Percentiles rank a stretch among this genome's conserved stretches.
These are phyloP conservation scores for Lasiosphaeria ovina DNA, from an alignment of 495 filamentous ascomycete species.

Conservation along the genomic window DNA sequence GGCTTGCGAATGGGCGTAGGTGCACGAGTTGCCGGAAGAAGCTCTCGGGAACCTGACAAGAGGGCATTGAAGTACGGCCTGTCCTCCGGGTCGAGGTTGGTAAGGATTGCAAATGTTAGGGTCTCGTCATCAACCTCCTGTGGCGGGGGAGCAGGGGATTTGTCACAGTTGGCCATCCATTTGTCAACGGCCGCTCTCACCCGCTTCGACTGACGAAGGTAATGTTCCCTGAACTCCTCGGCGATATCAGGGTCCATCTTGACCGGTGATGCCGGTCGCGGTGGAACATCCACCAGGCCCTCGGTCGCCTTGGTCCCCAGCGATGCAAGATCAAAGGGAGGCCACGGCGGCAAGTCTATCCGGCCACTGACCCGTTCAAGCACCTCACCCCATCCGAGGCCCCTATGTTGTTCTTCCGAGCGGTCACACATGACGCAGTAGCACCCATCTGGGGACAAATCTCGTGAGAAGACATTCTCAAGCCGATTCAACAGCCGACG, in stretches of 20 bases:
- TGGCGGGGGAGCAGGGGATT: conserved; percentile 66
- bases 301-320: conserved; percentile 56
- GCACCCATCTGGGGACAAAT: conserved; percentile 81
- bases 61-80: conserved; percentile 75
- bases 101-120: conserved; percentile 86
- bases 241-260: conserved; percentile 90
- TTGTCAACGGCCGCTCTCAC: conserved; percentile 78
- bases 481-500: conserved; percentile 87
- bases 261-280: conserved; percentile 60
- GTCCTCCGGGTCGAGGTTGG: conserved; percentile 73
- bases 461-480: conserved; percentile 88
- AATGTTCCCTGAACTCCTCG: conserved; percentile 85
- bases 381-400: conserved; percentile 95
- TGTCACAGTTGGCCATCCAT: conserved; percentile 79
- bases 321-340: conserved; percentile 73
- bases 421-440: conserved; percentile 70
- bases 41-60: conserved; percentile 63
- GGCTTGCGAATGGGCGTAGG: conserved; percentile 57
- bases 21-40: conserved; percentile 52
- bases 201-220: conserved; percentile 81
- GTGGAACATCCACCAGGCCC: conserved; percentile 40
- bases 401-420: conserved; percentile 55
- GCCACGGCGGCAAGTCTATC: conserved; percentile 80
- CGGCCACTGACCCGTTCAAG: conserved; percentile 88
- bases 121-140: conserved; percentile 91